phyloP scores from a whole-genome alignment of 2,329 filamentous ascomycete species.

The Trichoderma atrobrunneum region DNA sequence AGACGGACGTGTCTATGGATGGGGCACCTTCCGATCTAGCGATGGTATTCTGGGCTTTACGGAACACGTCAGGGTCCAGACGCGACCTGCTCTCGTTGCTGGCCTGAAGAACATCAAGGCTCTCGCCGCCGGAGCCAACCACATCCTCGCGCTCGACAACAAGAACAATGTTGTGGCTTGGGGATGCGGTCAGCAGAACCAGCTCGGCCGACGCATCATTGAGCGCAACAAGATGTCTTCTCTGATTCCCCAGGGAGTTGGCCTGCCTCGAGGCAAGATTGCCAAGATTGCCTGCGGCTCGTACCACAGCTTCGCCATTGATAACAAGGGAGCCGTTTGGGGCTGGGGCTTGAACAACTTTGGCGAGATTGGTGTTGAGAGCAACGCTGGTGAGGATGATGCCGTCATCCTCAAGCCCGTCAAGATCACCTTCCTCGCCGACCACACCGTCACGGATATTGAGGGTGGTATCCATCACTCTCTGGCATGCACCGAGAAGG shows the following conservation, averaged over 20 bases:
- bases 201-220: slow-evolving; percentile 59
- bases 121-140: slow-evolving; percentile 67
- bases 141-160: slow-evolving; percentile 65
- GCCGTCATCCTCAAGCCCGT: slow-evolving; percentile 71
- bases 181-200: slow-evolving; percentile 69
- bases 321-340: slow-evolving; percentile 67
- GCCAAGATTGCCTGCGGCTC: slow-evolving; percentile 59
- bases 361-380: slow-evolving; percentile 68
- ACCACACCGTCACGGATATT: slow-evolving; percentile 64
- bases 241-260: slow-evolving; percentile 58
- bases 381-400: slow-evolving; percentile 51
- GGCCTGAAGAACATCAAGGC: slow-evolving; percentile 64
- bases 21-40: slow-evolving; percentile 73
- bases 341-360: slow-evolving; percentile 88
- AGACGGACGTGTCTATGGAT: slow-evolving; percentile 74
- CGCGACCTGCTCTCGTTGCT: slow-evolving; percentile 53
- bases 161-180: slow-evolving; percentile 66
- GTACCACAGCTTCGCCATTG: slow-evolving; percentile 80
- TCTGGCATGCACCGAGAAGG: slow-evolving; percentile 56
- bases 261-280: slow-evolving; percentile 58
- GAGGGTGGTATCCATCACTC: slow-evolving; percentile 75
- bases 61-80: slow-evolving; percentile 49
- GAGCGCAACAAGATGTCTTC: slow-evolving; percentile 61
- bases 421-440: slow-evolving; percentile 61
- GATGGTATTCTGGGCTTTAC: slow-evolving; percentile 66